phyloP scores from a whole-genome alignment of 805 yeast genomes.

The Metschnikowia colocasiae region DNA sequence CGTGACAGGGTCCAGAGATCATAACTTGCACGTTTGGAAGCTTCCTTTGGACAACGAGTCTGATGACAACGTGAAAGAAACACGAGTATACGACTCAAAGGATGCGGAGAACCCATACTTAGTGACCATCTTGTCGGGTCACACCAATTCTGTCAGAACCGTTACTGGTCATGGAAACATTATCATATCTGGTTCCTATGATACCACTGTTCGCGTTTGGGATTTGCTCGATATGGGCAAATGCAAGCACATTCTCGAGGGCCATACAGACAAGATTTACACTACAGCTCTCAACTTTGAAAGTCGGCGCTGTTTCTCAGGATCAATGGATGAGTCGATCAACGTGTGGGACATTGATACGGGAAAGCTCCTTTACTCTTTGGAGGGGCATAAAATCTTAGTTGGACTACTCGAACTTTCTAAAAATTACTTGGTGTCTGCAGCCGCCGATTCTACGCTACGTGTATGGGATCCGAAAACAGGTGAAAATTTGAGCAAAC shows the following conservation, averaged over 20 bases:
- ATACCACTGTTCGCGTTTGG: constrained; percentile 89
- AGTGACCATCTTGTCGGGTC: constrained; percentile 39
- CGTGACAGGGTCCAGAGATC: constrained; percentile 45
- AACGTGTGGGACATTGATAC: constrained; percentile 84
- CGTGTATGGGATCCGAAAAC: constrained; percentile 90
- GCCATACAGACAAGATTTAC: constrained; percentile 86
- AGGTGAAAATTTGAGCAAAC: constrained; percentile 59
- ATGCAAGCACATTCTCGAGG: constrained; percentile 70
- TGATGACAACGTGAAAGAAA: constrained; percentile 32
- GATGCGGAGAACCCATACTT: constrained; percentile 28
- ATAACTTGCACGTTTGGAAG: constrained; percentile 43
- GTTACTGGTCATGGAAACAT: constrained; percentile 82
- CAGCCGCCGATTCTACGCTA: constrained; percentile 92
- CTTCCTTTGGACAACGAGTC: constrained; percentile 53
- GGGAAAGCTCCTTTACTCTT: constrained; percentile 63
- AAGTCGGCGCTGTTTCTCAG: constrained; percentile 79
- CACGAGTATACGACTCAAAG: constrained; percentile 30
- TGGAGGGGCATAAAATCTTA: constrained; percentile 84
- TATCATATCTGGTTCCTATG: constrained; percentile 87
- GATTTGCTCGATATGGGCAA: constrained; percentile 64
- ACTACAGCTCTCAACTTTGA: constrained; percentile 79
- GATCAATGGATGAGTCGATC: constrained; percentile 85
- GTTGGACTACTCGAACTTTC: constrained; percentile 85
- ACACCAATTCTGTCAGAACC: constrained; percentile 77
- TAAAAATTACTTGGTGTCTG: constrained; percentile 76